Conservation (phyloP, 169 alveolate species). For the Toxoplasma gondii region DNA sequence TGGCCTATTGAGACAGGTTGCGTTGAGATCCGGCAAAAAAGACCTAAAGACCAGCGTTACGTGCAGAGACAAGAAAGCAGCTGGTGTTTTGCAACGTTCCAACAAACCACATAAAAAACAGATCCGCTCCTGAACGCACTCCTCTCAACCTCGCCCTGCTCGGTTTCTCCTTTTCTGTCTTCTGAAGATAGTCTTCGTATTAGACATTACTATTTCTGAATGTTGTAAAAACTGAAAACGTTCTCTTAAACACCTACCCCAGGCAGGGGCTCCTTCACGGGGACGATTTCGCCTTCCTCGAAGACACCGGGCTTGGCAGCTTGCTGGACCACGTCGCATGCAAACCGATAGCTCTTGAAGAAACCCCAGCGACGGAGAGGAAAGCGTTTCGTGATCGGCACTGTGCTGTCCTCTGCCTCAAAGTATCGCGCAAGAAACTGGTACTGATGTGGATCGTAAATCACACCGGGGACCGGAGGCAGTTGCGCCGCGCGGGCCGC, state of each 20-base stretch:
- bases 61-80: too few relatives aligned
- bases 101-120: too few relatives aligned
- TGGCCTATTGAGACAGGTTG: too few relatives aligned
- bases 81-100: too few relatives aligned
- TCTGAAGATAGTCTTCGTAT: too few relatives aligned
- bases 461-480: constrained; percentile 43
- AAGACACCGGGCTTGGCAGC: constrained; percentile 48
- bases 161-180: too few relatives aligned
- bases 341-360: constrained; percentile 46
- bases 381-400: constrained; percentile 43
- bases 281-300: constrained; percentile 24
- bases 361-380: constrained; percentile 61
- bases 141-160: too few relatives aligned
- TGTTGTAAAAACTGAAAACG: too few relatives aligned
- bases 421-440: constrained; percentile 47
- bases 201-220: too few relatives aligned
- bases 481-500: constrained; percentile 51
- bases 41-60: too few relatives aligned
- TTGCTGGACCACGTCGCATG: constrained; percentile 54
- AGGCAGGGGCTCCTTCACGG: constrained; percentile 29
- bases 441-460: constrained; percentile 48
- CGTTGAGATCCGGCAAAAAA: too few relatives aligned
- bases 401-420: constrained; percentile 20
- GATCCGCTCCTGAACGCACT: too few relatives aligned
- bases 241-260: neutral